Base-by-base conservation (phyloP, 768 basidiomycete species). In the Gloeopeniophorella convolvens region DNA sequence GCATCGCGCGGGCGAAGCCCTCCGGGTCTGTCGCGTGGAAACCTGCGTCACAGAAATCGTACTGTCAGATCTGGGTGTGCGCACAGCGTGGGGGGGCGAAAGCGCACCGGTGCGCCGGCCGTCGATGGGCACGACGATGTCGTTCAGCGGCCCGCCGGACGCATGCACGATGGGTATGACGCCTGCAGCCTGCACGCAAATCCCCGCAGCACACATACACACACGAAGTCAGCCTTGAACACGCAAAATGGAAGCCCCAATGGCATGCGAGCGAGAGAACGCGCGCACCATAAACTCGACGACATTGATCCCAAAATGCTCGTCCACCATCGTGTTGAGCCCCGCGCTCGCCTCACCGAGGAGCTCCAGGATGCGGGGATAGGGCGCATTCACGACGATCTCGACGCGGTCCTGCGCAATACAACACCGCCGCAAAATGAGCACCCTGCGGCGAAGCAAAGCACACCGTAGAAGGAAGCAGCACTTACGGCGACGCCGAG, bases 291-390 rank as follows among this genome's bases (percentile, higher is more conserved):
- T 95, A 59, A 89, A 95, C 65, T 99, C 95, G 7, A 99, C 95
- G 31, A 99, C 76, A 59, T 93, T 96, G 65, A 99, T 98, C 2
- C 96, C 95, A 55, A 98, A 99, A 64, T 99, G 95, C 66, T 99
- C 95, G 62, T 98, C 93, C 0, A 92, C 78, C 95, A 99, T 99
- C 12, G 95, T 96, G 62, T 89, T 94, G 21, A 98, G 63, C 0
- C 95, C 94, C 13, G 97, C 75, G 54, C 83, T 87, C 1, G 92
- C 81, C 37, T 69, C 69, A 6, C 84, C 80, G 2, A 99, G 72
- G 76, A 85, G 83, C 5, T 65, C 61, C 3, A 92, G 74, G 52
- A 97, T 75, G 23, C 74, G 75, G 0, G 80, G 62, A 57, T 86
- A 97, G 4, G 86, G 70, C 0, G 87, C 90, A 56, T 98, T 98